Base-by-base conservation (phyloP, 768 basidiomycete genomes). In the Cystobasidium tubakii region DNA sequence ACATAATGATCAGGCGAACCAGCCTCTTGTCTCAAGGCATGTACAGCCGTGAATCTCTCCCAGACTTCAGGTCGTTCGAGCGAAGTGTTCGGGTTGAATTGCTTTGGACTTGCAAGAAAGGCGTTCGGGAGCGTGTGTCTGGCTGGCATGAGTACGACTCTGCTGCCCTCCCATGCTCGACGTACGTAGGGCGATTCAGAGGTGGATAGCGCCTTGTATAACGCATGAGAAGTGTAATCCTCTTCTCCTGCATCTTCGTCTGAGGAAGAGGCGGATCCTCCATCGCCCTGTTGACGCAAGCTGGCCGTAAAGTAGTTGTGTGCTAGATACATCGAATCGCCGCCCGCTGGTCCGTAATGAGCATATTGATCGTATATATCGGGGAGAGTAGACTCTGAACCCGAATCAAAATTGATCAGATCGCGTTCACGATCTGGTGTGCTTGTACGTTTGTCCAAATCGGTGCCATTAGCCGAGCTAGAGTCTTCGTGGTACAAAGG, bases 321-420 rank as follows among this genome's bases (percentile, higher is more conserved):
- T 4, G 57, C 57, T 4, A 60, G 33, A 29, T 60, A 60, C 10
- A 60, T 29, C 13, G 57, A 27, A 34, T 60, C 57, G 23, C 57
- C 57, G 12, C 21, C 9, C 4, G 21, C n/a, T 23, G 36, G 9
- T 46, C 7, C 4, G 29, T 25, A 39, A 23, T 39, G 33, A 42
- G 23, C 63, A 65, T 25, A 27, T 65, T 27, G 39, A 39, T 65
- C 36, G 39, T 42, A 42, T 7, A 27, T 25, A 12, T 25, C 23
- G 27, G 33, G 46, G 2, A 39, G 60, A 31, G 33, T 15, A 31
- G 33, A 21, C 33, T 71, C 69, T 3, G 29, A 34, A 27, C 60
- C 69, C 19, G 54, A 57, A 29, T 71, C 69, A 31, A 71, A 71
- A 53, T 71, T 44, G 53, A 71, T 71, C 6, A 71, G 55, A 36